Evolutionary conservation across 2,329 filamentous ascomycete genomes (phyloP), one percentile per base, ranked within the genome.

Genomic region (Diaporthe sp.): DNA sequence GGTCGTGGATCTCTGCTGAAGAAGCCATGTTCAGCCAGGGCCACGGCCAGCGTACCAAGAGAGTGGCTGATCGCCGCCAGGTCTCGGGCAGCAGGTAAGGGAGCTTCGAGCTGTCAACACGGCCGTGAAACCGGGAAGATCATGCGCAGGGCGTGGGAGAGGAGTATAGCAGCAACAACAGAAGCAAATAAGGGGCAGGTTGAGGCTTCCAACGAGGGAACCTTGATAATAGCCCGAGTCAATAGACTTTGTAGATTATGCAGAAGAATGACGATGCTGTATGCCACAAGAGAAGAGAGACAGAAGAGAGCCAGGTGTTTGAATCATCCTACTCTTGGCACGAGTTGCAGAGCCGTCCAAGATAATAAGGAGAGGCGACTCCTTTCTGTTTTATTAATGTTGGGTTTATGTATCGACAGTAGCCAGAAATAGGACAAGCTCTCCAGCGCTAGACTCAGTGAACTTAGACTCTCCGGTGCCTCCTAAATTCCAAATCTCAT

Each of bases 1-100:
- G 74, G 61, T 80, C 79, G 58, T 83, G 75, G 65, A 80, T 76
- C 71, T 80, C 78, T 61, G 80, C 80, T n/a, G 81, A 80, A 46
- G 81, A 79, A 51, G 81, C 77, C 81, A 82, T 82, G 57, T 53
- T 58, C 37, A 34, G n/a, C 58, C 46, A 34, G 28, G n/a, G 28
- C 44, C 12, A 4, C 34, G 34, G 68, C 68, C 53, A 34, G 53
- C 51, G 68, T 42, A 39, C 46, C 31, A 31, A 44, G 34, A 25
- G 22, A 42, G 31, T 15, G 58, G 46, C 22, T 53, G 65, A 70
- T 70, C 31, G 65, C 42, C 65, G 19, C 65, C 65, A 70, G 65
- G 71, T 65, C 28, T 44, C 25, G 44, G 42, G 25, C 22, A 31
- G 25, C n/a, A 61, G 19, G 34, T 19, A 73, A 73, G 49, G 34